Base-by-base conservation (phyloP, 2,329 filamentous ascomycete species). In the Arthrobotrys pseudoclavata region DNA sequence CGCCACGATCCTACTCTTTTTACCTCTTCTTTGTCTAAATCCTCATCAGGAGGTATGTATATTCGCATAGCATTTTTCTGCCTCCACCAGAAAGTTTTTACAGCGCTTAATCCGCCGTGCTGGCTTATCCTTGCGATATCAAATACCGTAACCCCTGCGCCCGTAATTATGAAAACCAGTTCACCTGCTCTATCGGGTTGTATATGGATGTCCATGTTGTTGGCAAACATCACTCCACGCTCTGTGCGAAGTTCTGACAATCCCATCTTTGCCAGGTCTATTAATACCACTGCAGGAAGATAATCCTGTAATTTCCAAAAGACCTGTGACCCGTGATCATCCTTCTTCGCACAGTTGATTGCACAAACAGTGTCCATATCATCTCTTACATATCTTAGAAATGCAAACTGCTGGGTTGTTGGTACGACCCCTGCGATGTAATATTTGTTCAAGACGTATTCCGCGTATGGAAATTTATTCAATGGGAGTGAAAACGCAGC, bases 311-410 rank as follows among this genome's bases (percentile, higher is more conserved):
- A 18, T 2, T 34, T 48, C 74, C 74, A 77, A 12, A 57, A 40
- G 10, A 47, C 2, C 10, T 67, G 22, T n/a, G 22, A 20, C 6
- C 34, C 34, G 26, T 45, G 7, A 0, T 12, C 10, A 3, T 48
- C 34, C 5, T 24, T 67, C 4, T 9, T 34, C 9, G 10, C 18
- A 10, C 24, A 18, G 1, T 22, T 18, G 13, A 77, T 20, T 2
- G 74, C 61, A 31, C 74, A 77, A 31, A 77, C 74, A 0, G 74
- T 77, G 1, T 67, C 67, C 34, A 71, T 77, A 6, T 26, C 61
- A 1, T 55, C 45, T 15, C 47, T 71, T 6, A 52, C 45, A 18
- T 77, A 77, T 37, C 67, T 42, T 15, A 77, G 15, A 34, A 62
- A 77, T n/a, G 47, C 61, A 18, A 77, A 71, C 31, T 68, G 26